Conservation (phyloP, 2,329 filamentous ascomycete species). For the Ophiocordyceps camponoti-leonardi region DNA sequence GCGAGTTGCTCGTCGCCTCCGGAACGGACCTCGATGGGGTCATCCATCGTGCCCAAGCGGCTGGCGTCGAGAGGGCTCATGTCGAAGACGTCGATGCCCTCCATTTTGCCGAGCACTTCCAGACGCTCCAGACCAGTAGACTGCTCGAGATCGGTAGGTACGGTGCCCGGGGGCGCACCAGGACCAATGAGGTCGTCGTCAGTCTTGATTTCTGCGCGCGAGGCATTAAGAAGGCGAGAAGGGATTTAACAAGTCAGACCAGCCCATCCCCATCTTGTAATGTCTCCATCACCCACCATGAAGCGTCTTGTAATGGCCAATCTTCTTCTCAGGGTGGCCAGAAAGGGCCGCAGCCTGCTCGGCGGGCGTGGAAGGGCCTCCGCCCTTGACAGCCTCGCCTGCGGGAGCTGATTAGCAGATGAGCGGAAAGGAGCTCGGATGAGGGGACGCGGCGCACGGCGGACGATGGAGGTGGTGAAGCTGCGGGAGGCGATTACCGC, state of each 20-base stretch:
- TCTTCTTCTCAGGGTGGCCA: conserved; percentile 24
- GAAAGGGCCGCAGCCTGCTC: conserved; percentile 19
- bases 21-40: conserved; percentile 82
- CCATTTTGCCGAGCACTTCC: conserved; percentile 98
- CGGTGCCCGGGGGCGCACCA: conserved; percentile 63
- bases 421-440: neutral
- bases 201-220: conserved; percentile 55
- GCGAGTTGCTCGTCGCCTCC: conserved; percentile 92
- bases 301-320: conserved; percentile 27
- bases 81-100: conserved; percentile 94
- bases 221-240: conserved; percentile 3
- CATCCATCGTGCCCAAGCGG: conserved; percentile 74
- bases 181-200: conserved; percentile 72
- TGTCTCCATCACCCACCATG: conserved; percentile 25
- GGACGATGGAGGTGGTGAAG: conserved; percentile 42
- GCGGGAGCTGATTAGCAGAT: conserved; percentile 1
- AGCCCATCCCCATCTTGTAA: neutral
- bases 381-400: conserved; percentile 20
- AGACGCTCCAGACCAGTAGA: conserved; percentile 95
- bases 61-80: conserved; percentile 91
- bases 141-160: conserved; percentile 91
- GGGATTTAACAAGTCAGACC: neutral
- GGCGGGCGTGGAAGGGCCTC: conserved; percentile 13
- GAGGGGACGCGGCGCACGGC: conserved; percentile 27
- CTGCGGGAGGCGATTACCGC: conserved; percentile 36